Percentiles rank a stretch among this genome's conserved stretches.
Conservation (phyloP, 2,329 filamentous ascomycete genomes). For the Ceratocystis huliohia region DNA sequence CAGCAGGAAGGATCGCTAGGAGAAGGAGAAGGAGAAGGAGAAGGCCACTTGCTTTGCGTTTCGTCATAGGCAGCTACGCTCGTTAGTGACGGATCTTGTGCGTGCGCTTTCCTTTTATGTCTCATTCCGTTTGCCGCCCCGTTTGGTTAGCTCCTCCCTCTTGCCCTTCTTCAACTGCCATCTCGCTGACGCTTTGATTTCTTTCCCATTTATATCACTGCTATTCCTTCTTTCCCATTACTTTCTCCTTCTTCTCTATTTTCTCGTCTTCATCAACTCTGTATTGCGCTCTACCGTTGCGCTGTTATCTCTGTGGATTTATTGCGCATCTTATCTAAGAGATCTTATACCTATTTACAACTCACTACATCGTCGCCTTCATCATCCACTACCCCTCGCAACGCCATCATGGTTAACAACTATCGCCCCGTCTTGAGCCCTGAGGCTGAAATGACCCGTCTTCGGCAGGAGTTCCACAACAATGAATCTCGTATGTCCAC, state of each 20-base stretch:
- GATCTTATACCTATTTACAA: background rate
- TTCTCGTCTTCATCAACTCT: background rate
- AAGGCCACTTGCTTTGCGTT: background rate
- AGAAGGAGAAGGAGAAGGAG: background rate
- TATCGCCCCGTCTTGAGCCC: background rate
- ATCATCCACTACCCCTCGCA: background rate
- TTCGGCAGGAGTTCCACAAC: background rate
- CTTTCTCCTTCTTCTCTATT: background rate
- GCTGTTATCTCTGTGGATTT: background rate
- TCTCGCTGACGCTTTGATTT: background rate
- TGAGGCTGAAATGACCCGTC: conserved; percentile 9
- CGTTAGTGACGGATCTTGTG: background rate
- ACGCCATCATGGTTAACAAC: conserved; percentile 12
- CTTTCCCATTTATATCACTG: background rate
- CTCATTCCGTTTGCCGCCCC: conserved; percentile 6
- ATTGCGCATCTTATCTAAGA: background rate
- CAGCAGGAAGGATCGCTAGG: background rate
- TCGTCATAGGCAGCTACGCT: conserved; percentile 8
- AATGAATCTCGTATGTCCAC: background rate
- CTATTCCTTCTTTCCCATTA: background rate
- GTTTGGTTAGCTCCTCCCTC: background rate
- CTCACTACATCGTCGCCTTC: background rate
- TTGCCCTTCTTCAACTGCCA: conserved; percentile 6
- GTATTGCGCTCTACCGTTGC: background rate
- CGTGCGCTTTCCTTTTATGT: background rate